Conservation (phyloP, 352 stramenopile genomes). For the Phytopythium oedochilum region DNA sequence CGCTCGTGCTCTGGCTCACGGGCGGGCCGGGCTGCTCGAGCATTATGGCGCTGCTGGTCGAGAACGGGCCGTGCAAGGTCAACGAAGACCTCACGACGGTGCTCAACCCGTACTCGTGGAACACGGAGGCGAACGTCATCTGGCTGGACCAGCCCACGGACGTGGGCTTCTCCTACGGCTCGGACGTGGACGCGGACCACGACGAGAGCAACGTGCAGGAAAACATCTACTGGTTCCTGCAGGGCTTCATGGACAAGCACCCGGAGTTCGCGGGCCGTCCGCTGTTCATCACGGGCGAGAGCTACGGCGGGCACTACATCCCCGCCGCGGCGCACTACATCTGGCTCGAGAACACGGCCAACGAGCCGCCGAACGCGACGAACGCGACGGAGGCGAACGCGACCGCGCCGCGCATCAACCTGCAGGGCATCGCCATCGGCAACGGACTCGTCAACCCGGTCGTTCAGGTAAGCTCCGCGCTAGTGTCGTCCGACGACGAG, state of each 20-base stretch:
- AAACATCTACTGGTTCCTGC: constrained; percentile 53
- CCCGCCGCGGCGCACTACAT: constrained; percentile 46
- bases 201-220: constrained; percentile 27
- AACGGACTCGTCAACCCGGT: constrained; percentile 45
- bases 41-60: constrained; percentile 29
- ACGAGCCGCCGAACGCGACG: constrained; percentile 5
- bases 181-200: constrained; percentile 11
- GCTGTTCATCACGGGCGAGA: constrained; percentile 53
- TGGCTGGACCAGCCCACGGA: constrained; percentile 52
- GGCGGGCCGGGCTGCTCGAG: constrained; percentile 32
- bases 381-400: constrained; percentile 2
- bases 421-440: constrained; percentile 47
- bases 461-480: constrained; percentile 18
- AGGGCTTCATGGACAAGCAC: constrained; percentile 46
- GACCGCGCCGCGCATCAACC: constrained; percentile 23
- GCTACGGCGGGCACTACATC: constrained; percentile 53
- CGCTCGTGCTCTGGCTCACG: constrained; percentile 69
- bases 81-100: constrained; percentile 26
- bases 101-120: constrained; percentile 51
- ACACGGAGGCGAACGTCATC: constrained; percentile 43
- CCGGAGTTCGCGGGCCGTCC: constrained; percentile 36
- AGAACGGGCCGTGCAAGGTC: constrained; percentile 54
- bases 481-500: neutral
- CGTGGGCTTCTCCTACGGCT: constrained; percentile 43
- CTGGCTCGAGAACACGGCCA: constrained; percentile 19